These are phyloP conservation scores for Vitis hybrid DNA, from an alignment of 177 flowering plant species.

Conservation along the genomic window DNA sequence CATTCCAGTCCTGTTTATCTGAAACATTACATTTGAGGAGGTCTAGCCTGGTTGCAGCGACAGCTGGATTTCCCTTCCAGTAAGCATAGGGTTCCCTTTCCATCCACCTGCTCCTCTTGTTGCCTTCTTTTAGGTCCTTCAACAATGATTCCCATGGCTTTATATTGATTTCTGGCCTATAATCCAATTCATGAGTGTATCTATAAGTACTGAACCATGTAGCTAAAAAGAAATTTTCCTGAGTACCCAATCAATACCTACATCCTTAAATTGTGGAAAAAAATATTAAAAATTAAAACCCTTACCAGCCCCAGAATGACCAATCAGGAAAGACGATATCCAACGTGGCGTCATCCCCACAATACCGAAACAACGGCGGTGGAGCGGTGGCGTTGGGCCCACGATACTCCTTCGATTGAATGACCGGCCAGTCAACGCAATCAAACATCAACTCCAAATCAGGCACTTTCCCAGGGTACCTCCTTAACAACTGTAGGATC, in stretches of 20 bases:
- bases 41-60: constrained; percentile 51
- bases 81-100: constrained; percentile 71
- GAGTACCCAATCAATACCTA: not conserved
- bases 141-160: constrained; percentile 62
- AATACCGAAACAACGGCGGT: constrained; percentile 77
- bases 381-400: constrained; percentile 41
- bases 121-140: constrained; percentile 54
- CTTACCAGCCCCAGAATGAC: constrained; percentile 98
- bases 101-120: constrained; percentile 43
- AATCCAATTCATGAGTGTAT: not conserved
- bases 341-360: constrained; percentile 45
- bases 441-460: constrained; percentile 83
- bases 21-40: constrained; percentile 66
- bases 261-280: not conserved
- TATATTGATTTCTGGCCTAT: constrained; percentile 64
- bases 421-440: constrained; percentile 68
- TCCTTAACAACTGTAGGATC: constrained; percentile 61
- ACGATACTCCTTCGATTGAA: constrained; percentile 19
- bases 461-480: constrained; percentile 70
- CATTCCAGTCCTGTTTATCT: constrained; percentile 54
- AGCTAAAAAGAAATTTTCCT: too few species aligned
- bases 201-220: too few species aligned
- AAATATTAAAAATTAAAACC: too few species aligned
- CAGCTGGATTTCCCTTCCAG: constrained; percentile 72
- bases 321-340: constrained; percentile 92